Conservation (phyloP, 2,329 filamentous ascomycete species). For the Cercospora citrullina region DNA sequence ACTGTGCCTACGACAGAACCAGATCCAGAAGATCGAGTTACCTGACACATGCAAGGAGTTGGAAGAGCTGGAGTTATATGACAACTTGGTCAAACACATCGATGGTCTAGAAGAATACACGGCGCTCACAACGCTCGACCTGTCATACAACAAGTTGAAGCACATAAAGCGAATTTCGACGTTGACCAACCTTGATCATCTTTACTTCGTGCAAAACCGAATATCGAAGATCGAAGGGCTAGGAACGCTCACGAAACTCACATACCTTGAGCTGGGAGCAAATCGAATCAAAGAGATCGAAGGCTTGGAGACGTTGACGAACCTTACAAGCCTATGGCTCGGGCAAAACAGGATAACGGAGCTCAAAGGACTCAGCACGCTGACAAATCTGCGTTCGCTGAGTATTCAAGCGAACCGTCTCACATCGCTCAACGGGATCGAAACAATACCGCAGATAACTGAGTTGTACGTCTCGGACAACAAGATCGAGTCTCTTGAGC, state of each 20-base stretch:
- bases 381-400: slow-evolving; percentile 80
- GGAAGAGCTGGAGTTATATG: slow-evolving; percentile 88
- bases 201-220: slow-evolving; percentile 95
- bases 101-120: slow-evolving; percentile 76
- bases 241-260: slow-evolving; percentile 70
- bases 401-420: slow-evolving; percentile 96
- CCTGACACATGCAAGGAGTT: slow-evolving; percentile 65
- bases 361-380: slow-evolving; percentile 70
- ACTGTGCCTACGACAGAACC: slow-evolving; percentile 90
- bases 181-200: slow-evolving; percentile 72
- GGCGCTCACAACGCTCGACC: slow-evolving; percentile 75
- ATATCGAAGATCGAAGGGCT: slow-evolving; percentile 85
- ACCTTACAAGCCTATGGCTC: slow-evolving; percentile 86
- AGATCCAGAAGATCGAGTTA: slow-evolving; percentile 76
- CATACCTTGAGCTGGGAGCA: slow-evolving; percentile 85
- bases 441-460: slow-evolving; percentile 72
- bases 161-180: slow-evolving; percentile 89
- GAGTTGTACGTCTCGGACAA: slow-evolving; percentile 98
- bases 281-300: slow-evolving; percentile 89
- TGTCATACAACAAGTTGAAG: slow-evolving; percentile 99
- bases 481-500: slow-evolving; percentile 72
- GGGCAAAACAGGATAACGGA: slow-evolving; percentile 96
- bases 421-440: slow-evolving; percentile 71
- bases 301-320: slow-evolving; percentile 74
- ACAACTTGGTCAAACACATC: slow-evolving; percentile 89